Percentiles rank a stretch among this genome's conserved stretches.
These are phyloP conservation scores for Corymbia calophylla DNA, from an alignment of 441 rosid species.

Conservation along the genomic window DNA sequence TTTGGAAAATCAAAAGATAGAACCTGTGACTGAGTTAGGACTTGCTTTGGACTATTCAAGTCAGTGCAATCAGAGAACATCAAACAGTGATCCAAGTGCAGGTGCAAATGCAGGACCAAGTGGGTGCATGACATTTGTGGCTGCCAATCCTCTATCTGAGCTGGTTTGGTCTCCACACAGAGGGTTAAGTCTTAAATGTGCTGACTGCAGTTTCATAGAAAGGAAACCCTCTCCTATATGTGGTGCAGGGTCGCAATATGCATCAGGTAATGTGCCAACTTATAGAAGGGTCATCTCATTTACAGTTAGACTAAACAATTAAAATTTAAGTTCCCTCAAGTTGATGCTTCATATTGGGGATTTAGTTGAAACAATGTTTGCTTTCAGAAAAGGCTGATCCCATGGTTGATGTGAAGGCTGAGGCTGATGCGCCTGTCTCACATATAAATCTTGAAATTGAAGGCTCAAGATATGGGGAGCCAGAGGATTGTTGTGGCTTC, in stretches of 20 bases:
- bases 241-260: slow-evolving; percentile 24
- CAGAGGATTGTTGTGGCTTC: slow-evolving; percentile 1
- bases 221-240: slow-evolving; percentile 25
- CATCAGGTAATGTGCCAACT: neutral
- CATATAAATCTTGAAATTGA: slow-evolving; percentile 1
- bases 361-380: neutral
- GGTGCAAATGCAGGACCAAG: slow-evolving; percentile 83
- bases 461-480: slow-evolving; percentile 7
- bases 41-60: slow-evolving; percentile 33
- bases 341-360: neutral
- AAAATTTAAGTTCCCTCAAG: neutral
- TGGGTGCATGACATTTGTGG: slow-evolving; percentile 33
- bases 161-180: slow-evolving; percentile 91
- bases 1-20: slow-evolving; percentile 34
- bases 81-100: slow-evolving; percentile 36
- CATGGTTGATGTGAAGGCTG: slow-evolving; percentile 7
- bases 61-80: slow-evolving; percentile 19
- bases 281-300: neutral
- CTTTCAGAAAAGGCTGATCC: slow-evolving; percentile 22
- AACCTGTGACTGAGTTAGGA: slow-evolving; percentile 29
- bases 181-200: slow-evolving; percentile 68
- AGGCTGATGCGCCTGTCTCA: slow-evolving; percentile 3
- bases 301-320: neutral
- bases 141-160: slow-evolving; percentile 63
- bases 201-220: slow-evolving; percentile 49